Percentiles rank a stretch among this genome's conserved stretches.
These are phyloP conservation scores for Magnolia kwangsiensis DNA, from an alignment of 164 flowering plant species.

Conservation along the genomic window DNA sequence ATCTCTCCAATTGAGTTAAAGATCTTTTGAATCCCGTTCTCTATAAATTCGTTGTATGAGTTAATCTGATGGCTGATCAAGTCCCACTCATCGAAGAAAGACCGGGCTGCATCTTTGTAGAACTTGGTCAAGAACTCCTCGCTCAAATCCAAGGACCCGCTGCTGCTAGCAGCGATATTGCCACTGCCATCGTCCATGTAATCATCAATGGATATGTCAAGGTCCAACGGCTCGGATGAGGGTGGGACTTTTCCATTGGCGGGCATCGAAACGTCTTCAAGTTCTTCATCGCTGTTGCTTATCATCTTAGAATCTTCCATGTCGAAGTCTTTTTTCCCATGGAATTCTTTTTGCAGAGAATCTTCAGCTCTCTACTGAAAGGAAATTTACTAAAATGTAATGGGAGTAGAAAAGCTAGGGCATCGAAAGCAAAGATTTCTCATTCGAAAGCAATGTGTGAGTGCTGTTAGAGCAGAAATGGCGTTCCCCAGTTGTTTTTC, in stretches of 20 bases:
- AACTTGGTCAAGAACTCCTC: conserved; percentile 37
- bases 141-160: conserved; percentile 16
- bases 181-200: background rate
- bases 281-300: background rate
- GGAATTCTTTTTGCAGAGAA: too few species aligned
- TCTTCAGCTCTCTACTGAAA: too few species aligned
- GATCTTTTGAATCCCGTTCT: conserved; percentile 50
- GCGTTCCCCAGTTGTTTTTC: too few species aligned
- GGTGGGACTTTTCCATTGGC: background rate
- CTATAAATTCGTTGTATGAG: conserved; percentile 69
- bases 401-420: too few species aligned
- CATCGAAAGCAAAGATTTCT: too few species aligned
- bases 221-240: conserved; percentile 2
- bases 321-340: too few species aligned
- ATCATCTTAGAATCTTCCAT: background rate
- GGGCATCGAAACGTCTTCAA: background rate
- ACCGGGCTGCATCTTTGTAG: conserved; percentile 45
- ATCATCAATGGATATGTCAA: background rate
- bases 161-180: background rate
- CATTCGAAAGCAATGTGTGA: too few species aligned
- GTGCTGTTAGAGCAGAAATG: too few species aligned
- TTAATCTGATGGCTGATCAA: conserved; percentile 76
- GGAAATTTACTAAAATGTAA: too few species aligned
- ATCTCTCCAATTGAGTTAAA: conserved; percentile 72
- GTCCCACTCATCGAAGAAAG: conserved; percentile 67